Conservation (phyloP, 2,329 filamentous ascomycete species). For the Phaeophleospora eucalypticola region DNA sequence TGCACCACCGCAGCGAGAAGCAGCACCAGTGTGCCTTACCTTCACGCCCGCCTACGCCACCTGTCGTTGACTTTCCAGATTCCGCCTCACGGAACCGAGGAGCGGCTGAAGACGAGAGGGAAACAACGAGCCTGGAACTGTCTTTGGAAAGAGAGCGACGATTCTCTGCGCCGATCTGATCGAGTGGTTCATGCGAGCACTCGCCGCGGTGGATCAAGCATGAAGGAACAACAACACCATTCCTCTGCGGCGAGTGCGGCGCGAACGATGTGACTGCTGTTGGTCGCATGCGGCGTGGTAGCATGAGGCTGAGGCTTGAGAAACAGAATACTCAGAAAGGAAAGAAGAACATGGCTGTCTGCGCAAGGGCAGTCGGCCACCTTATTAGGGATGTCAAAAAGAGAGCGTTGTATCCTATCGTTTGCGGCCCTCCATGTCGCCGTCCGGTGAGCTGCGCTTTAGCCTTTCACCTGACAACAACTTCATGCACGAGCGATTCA, state of each 20-base stretch:
- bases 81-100: too few relatives aligned
- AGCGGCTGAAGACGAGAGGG: too few relatives aligned
- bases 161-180: too few relatives aligned
- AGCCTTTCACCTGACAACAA: slow-evolving; percentile 7
- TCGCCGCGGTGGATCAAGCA: not conserved
- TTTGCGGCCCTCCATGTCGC: slow-evolving; percentile 1
- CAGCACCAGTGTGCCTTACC: not conserved
- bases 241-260: not conserved
- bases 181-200: not conserved
- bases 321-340: too few relatives aligned
- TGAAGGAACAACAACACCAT: not conserved
- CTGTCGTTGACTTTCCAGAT: not conserved
- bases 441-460: not conserved
- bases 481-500: slow-evolving; percentile 5
- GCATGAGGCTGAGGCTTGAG: not conserved
- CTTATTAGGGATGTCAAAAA: too few relatives aligned
- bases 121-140: too few relatives aligned
- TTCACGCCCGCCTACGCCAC: not conserved
- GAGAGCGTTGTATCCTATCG: slow-evolving; percentile 7
- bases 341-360: too few relatives aligned
- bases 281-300: not conserved
- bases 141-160: too few relatives aligned
- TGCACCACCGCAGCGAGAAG: too few relatives aligned
- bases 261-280: not conserved
- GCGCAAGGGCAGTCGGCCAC: too few relatives aligned